Evolutionary conservation across 2,329 filamentous ascomycete genomes (phyloP), one percentile per base, ranked within the genome.

Genomic region (Cladosporium sp.): DNA sequence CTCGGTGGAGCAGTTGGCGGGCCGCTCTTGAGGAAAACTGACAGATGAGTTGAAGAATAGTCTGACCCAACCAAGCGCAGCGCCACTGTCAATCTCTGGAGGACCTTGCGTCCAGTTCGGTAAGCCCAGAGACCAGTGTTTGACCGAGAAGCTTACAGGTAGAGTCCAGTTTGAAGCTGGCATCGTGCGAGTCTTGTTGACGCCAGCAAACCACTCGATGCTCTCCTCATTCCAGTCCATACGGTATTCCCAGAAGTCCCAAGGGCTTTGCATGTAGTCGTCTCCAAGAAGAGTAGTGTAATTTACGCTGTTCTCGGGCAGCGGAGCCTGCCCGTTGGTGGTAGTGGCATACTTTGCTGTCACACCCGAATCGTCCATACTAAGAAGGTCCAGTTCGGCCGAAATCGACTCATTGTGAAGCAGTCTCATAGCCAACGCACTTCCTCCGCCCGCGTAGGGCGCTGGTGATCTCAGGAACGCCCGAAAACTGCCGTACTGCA

Each of bases 21-120:
- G 47, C 54, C 58, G 41, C 11, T 62, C 54, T 8, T 54, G 50
- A 8, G 58, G 48, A 7, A 63, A 72, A 60, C 66, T 71, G 7
- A 66, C 55, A 1, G 74, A 75, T 1, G 73, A 73, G 55, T 77
- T 77, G 67, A 77, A 77, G 57, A 77, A 77, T 22, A 72, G 62
- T n/a, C 74, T 68, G 8, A 72, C 66, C 70, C 72, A 77, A 7
- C 64, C 70, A 27, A 77, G 58, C 19, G 70, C 70, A 4, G 74
- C 74, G 17, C 63, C 58, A 2, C 71, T 68, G n/a, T 58, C 61
- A 17, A 64, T 64, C 13, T 36, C 41, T 2, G 74, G 73, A 12
- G 75, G 75, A 4, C 74, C 74, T 56, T 71, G 62, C 65, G 72
- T 76, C 2, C 64, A 71, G 53, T 68, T 70, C 11, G 58, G 54